Evolutionary conservation across 139 green algal genomes (phyloP), one percentile per base, ranked within the genome.

Genomic region (Desmodesmus armatus): DNA sequence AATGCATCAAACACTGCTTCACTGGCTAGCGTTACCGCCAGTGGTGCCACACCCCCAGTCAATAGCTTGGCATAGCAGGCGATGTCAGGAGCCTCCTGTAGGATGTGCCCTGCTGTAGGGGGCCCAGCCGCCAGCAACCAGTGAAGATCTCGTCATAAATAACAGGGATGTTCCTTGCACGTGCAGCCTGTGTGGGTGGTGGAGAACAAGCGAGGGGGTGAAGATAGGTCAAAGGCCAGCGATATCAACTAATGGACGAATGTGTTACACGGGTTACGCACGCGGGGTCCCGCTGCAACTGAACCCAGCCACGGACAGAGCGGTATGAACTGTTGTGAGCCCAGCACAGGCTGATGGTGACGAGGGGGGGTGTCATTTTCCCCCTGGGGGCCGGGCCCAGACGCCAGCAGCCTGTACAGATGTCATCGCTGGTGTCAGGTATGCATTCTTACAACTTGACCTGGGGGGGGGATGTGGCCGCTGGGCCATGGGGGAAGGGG

Each of bases 121-220:
- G 44, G 19, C 97, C 97, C 35, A 99, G 81, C 0, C 97, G 91
- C 90, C 93, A 98, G 31, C 98, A 90, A 3, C 97, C 97, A 0
- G 94, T 93, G 84, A 99, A 98, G 15, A 99, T 96, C 85, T 99
- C 96, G 86, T 99, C 97, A 6, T 95, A 90, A 31, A 99, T 96
- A 27, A 99, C 88, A 0, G 96, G 96, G 31, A 99, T 96, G 47
- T 87, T 71, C 3, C 91, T 87, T 15, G 67, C 21, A 4, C 89
- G 86, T 83, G 93, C 97, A 5, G 88, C 89, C 83, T 93, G 67
- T 27, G n/a, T 25, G 53, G 3, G n/a, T 63, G 5, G 9, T 17
- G 19, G 19, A 53, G 63, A 27, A 23, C 29, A 43, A 9, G 47
- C 47, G 47, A 21, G 47, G 47, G 47, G 47, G 47, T 55, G 47